Conservation (phyloP, 2,329 filamentous ascomycete species). For the Gnomoniopsis sp. region DNA sequence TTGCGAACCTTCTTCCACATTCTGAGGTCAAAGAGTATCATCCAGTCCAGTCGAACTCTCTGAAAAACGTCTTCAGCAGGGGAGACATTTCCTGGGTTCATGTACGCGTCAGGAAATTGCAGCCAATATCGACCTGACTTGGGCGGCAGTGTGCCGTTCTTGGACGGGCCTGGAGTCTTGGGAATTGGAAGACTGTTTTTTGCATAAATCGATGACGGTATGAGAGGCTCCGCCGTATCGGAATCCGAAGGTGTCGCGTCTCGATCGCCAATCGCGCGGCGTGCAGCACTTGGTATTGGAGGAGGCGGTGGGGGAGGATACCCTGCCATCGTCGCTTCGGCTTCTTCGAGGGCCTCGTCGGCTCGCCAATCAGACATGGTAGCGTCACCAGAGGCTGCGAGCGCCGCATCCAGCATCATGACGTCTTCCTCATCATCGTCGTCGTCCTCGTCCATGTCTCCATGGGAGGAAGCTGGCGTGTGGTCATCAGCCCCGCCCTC, state of each 20-base stretch:
- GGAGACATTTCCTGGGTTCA: constrained; percentile 58
- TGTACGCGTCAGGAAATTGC: constrained; percentile 70
- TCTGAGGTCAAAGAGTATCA: constrained; percentile 89
- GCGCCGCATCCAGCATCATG: constrained; percentile 53
- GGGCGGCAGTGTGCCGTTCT: constrained; percentile 42
- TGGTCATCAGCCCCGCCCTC: constrained; percentile 39
- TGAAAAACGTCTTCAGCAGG: constrained; percentile 85
- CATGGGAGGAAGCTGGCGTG: constrained; percentile 29
- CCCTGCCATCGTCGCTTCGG: constrained; percentile 74
- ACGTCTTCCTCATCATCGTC: constrained; percentile 54
- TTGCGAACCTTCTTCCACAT: constrained; percentile 96
- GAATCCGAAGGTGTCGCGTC: constrained; percentile 70
- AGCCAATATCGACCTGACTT: constrained; percentile 81
- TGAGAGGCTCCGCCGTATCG: constrained; percentile 66
- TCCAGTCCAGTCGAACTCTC: constrained; percentile 85
- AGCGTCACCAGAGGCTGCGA: constrained; percentile 40
- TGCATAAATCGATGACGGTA: constrained; percentile 57
- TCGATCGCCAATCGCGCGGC: constrained; percentile 47
- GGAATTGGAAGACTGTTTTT: constrained; percentile 72
- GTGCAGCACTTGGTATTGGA: constrained; percentile 47
- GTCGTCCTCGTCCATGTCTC: constrained; percentile 32
- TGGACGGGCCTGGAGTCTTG: constrained; percentile 65
- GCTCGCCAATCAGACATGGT: constrained; percentile 48
- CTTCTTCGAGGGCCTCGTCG: constrained; percentile 69
- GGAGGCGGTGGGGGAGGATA: constrained; percentile 66